Conservation (phyloP, 345 rosid species). For the Citrus cavaleriei region DNA sequence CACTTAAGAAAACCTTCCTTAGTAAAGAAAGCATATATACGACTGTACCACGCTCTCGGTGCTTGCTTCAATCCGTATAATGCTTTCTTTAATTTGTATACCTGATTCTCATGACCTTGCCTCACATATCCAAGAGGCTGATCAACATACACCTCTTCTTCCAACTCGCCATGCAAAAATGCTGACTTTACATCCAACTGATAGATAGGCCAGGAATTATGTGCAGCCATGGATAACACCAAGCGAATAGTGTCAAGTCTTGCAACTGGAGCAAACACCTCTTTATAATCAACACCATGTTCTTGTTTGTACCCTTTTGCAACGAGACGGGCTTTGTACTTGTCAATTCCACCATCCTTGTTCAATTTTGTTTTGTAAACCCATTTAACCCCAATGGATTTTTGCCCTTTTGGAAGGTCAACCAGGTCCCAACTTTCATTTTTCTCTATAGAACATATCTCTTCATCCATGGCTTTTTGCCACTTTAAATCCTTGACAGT, state of each 20-base stretch:
- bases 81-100: not conserved
- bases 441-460: not conserved
- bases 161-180: not conserved
- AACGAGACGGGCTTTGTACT: not conserved
- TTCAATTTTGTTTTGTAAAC: not conserved
- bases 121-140: not conserved
- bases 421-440: not conserved
- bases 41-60: not conserved
- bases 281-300: not conserved
- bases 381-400: not conserved
- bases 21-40: not conserved
- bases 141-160: not conserved
- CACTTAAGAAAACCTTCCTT: not conserved
- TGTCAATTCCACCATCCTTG: not conserved
- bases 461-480: not conserved
- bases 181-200: conserved; percentile 3
- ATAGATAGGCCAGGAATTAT: not conserved
- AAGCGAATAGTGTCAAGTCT: too few relatives aligned
- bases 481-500: not conserved
- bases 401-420: not conserved
- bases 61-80: not conserved
- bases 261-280: not conserved
- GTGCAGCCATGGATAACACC: not conserved
- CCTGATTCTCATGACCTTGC: not conserved
- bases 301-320: not conserved